These are phyloP conservation scores for Persicaria tinctoria DNA, from an alignment of 148 eudicot species.

Conservation along the genomic window DNA sequence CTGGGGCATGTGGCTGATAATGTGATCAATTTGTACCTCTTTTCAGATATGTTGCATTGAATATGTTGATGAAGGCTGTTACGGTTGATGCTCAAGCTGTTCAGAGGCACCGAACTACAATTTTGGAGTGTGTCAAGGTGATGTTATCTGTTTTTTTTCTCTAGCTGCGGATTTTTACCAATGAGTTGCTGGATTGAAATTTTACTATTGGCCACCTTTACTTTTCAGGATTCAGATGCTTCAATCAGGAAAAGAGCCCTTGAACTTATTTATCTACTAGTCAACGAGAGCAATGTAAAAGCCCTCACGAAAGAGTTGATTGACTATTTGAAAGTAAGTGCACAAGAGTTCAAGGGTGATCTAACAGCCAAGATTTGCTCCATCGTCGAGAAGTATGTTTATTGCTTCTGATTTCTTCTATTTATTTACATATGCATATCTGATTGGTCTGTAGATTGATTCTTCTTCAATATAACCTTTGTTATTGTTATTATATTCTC, in stretches of 20 bases:
- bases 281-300: slow-evolving; percentile 87
- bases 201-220: slow-evolving; percentile 11
- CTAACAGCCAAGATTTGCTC: slow-evolving; percentile 93
- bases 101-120: slow-evolving; percentile 91
- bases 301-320: slow-evolving; percentile 83
- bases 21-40: neutral
- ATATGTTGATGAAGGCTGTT: slow-evolving; percentile 92
- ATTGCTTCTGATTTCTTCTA: neutral
- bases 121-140: slow-evolving; percentile 99
- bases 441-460: neutral
- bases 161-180: neutral
- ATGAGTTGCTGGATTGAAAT: neutral
- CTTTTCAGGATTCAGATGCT: slow-evolving; percentile 92
- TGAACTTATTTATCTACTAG: slow-evolving; percentile 87
- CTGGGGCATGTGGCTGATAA: neutral
- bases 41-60: slow-evolving; percentile 89
- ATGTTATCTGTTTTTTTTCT: neutral
- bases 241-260: slow-evolving; percentile 97
- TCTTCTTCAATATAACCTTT: neutral
- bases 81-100: slow-evolving; percentile 92
- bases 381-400: slow-evolving; percentile 88
- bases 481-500: neutral
- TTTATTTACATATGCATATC: neutral
- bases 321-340: slow-evolving; percentile 81
- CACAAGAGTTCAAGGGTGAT: slow-evolving; percentile 82